phyloP scores from a whole-genome alignment of 2,329 filamentous ascomycete genomes.

The Didymella segeticola region DNA sequence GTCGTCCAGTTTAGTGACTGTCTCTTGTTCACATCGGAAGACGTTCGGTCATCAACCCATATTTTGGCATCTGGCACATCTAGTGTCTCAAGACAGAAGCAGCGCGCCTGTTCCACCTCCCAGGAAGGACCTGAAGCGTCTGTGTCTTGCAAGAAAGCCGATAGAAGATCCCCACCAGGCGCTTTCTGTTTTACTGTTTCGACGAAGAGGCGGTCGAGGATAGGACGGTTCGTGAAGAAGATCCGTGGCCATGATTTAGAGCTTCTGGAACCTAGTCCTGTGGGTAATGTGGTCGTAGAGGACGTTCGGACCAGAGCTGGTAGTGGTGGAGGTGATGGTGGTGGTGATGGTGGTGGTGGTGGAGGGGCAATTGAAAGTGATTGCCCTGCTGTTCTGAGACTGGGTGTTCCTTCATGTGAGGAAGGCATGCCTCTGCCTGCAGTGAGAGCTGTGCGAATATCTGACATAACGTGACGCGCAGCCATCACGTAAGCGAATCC shows the following conservation, averaged over 20 bases:
- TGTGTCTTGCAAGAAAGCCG: not conserved
- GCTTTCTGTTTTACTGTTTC: not conserved
- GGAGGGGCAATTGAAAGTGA: too few species aligned
- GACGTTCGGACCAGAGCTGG: too few species aligned
- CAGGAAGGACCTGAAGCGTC: not conserved
- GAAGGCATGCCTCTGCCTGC: too few species aligned
- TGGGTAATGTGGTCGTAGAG: too few species aligned
- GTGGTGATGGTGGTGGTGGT: too few species aligned
- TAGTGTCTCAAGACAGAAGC: not conserved
- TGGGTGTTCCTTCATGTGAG: too few species aligned
- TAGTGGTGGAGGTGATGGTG: too few species aligned
- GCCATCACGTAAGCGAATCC: conserved; percentile 10
- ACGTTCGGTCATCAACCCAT: not conserved
- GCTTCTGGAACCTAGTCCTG: too few species aligned
- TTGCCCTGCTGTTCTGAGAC: too few species aligned
- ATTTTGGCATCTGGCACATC: not conserved
- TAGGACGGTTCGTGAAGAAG: too few species aligned
- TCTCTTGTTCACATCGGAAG: not conserved
- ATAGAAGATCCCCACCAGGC: not conserved
- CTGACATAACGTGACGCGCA: not conserved
- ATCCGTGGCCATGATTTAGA: too few species aligned
- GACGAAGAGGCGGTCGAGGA: not conserved
- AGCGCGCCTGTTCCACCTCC: not conserved
- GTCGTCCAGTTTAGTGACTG: not conserved
- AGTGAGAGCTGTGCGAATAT: too few species aligned